Evolutionary conservation across 805 yeast species (phyloP).

Genomic region (Priceomyces medius): DNA sequence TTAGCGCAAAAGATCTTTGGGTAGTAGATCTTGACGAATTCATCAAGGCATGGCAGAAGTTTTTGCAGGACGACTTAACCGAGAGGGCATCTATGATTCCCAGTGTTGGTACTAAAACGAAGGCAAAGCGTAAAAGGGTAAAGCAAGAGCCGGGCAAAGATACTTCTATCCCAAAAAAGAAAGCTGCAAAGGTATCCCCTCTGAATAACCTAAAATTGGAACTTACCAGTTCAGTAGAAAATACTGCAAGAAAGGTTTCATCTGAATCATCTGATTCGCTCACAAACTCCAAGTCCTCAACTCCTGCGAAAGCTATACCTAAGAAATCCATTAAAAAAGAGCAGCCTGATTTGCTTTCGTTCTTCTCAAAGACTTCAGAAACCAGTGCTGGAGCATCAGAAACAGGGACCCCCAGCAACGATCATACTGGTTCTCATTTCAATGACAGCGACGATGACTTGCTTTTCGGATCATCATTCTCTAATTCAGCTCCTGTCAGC

Average conservation of each 20-base stretch:
- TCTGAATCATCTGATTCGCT: not conserved
- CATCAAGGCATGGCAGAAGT: conserved; percentile 61
- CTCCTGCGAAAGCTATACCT: too few relatives aligned
- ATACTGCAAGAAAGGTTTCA: not conserved
- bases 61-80: conserved; percentile 63
- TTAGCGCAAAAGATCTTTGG: conserved; percentile 89
- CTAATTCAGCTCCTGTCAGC: conserved; percentile 1
- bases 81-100: conserved; percentile 53
- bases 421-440: conserved; percentile 13
- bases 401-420: not conserved
- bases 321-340: conserved; percentile 3
- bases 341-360: conserved; percentile 6
- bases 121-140: conserved; percentile 21
- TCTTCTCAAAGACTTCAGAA: conserved; percentile 4
- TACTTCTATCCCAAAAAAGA: conserved; percentile 14
- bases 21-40: conserved; percentile 76
- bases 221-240: not conserved
- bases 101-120: conserved; percentile 43
- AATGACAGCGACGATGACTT: conserved; percentile 39
- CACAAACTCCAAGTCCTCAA: not conserved
- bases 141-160: conserved; percentile 6
- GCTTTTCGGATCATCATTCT: conserved; percentile 12
- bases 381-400: conserved; percentile 9
- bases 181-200: conserved; percentile 3
- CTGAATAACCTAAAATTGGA: conserved; percentile 2